phyloP scores from a whole-genome alignment of 257 asterid species.

The Catharanthus roseus region DNA sequence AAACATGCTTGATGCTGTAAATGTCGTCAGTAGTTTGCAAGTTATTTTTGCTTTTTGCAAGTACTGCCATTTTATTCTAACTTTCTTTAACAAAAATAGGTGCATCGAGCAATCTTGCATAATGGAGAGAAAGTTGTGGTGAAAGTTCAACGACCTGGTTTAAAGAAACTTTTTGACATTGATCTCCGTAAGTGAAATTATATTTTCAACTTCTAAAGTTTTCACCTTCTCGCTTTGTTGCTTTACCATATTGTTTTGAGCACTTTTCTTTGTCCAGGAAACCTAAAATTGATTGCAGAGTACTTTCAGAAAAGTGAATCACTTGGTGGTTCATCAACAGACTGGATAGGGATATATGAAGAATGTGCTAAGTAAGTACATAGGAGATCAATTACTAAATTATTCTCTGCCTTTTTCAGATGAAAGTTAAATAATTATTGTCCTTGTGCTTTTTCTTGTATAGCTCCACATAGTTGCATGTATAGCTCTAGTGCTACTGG shows the following conservation, averaged over 20 bases:
- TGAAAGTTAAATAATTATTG: background rate
- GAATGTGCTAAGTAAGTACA: slow-evolving; percentile 91
- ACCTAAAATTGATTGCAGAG: slow-evolving; percentile 79
- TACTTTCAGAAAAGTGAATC: slow-evolving; percentile 91
- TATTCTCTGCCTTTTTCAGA: background rate
- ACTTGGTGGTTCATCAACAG: slow-evolving; percentile 93
- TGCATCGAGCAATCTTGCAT: slow-evolving; percentile 89
- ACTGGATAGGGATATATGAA: slow-evolving; percentile 91
- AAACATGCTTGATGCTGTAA: background rate
- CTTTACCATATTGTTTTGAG: background rate
- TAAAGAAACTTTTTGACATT: slow-evolving; percentile 82
- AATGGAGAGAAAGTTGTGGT: slow-evolving; percentile 85
- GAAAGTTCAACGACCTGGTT: slow-evolving; percentile 95
- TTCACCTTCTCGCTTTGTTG: background rate
- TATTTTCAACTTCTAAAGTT: background rate
- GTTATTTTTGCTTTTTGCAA: background rate
- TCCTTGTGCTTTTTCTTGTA: background rate
- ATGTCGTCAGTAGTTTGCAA: background rate
- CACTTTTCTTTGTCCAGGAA: slow-evolving; percentile 44
- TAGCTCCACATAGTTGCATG: background rate
- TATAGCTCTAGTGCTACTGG: background rate
- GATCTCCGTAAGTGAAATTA: slow-evolving; percentile 63
- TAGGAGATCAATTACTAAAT: background rate
- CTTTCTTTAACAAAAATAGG: slow-evolving; percentile 41
- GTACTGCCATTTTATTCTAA: slow-evolving; percentile 21